Evolutionary conservation across 2,329 filamentous ascomycete genomes (phyloP).

Genomic region (Aspergillus luchuensis): DNA sequence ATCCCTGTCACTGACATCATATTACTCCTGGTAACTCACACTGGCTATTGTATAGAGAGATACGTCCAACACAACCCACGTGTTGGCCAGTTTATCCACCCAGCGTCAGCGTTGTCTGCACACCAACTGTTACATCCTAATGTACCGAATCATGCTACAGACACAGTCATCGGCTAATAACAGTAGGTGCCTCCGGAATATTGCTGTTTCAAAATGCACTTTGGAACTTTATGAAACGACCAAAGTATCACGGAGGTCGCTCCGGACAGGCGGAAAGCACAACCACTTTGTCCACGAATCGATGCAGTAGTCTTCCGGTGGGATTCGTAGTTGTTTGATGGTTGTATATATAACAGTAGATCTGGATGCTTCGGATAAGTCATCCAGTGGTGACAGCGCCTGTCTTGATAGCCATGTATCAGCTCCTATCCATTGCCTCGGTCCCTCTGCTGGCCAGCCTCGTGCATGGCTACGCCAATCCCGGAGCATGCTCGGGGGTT

Average conservation of each 20-base stretch:
- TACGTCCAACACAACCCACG: background rate
- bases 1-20: background rate
- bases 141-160: background rate
- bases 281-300: slow-evolving; percentile 2
- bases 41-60: background rate
- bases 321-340: background rate
- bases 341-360: background rate
- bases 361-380: background rate
- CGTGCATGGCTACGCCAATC: slow-evolving; percentile 33
- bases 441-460: slow-evolving; percentile 16
- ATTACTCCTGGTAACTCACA: background rate
- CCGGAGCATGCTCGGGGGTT: slow-evolving; percentile 33
- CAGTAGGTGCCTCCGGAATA: slow-evolving; percentile 2
- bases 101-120: background rate
- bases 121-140: background rate
- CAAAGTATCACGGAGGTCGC: slow-evolving; percentile 2
- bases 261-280: background rate
- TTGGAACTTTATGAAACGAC: background rate
- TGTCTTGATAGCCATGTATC: slow-evolving; percentile 11
- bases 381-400: background rate
- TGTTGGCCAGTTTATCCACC: background rate
- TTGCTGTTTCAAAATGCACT: background rate
- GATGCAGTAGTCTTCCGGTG: background rate
- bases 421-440: slow-evolving; percentile 8
- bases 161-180: background rate